Evolutionary conservation across 345 rosid genomes (phyloP), one percentile per base, ranked within the genome.

Genomic region (Carallia pectinifolia): DNA sequence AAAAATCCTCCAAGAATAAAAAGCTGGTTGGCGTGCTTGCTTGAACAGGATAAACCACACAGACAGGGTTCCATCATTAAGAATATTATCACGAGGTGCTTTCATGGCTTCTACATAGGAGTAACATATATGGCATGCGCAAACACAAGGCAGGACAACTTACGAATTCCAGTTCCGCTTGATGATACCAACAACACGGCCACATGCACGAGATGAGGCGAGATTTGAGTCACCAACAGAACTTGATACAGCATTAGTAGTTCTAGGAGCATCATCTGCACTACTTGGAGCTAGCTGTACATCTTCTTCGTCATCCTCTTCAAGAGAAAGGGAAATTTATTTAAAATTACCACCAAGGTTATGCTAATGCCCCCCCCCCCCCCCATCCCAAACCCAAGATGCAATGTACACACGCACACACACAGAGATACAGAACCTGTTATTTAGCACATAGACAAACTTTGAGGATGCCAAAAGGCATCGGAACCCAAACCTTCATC

Each of bases 91-190:
- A 54, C 18, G 63, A 18, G 68, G 30, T 16, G 6, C 60, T 56
- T 27, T 30, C 30, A 52, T 23, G 58, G 17, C 58, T 59, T 48
- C 31, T 50, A 15, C 29, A 59, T 6, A 2, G 53, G 23, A 50
- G 19, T 39, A 37, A 6, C 23, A 33, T 7, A 23, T 19, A 6
- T 62, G 52, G 52, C 31, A 38, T 34, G 52, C 6, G 62, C 60
- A 59, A n/a, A 37, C 30, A 65, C 4, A 15, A 66, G 17, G 48
- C 9, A 66, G 34, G 30, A 61, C 58, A 69, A 86, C 99, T 87
- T 77, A 95, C 99, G 88, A 92, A 75, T 89, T 97, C 99, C 99
- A 92, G 67, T 95, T 95, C 70, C 98, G 83, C 84, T 90, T 92
- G 81, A 95, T 95, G 71, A 95, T 81, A 71, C 98, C 99, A 67